Evolutionary conservation across 1,284 basidiomycete genomes (phyloP).

Genomic region (Boletus chippewaensis): DNA sequence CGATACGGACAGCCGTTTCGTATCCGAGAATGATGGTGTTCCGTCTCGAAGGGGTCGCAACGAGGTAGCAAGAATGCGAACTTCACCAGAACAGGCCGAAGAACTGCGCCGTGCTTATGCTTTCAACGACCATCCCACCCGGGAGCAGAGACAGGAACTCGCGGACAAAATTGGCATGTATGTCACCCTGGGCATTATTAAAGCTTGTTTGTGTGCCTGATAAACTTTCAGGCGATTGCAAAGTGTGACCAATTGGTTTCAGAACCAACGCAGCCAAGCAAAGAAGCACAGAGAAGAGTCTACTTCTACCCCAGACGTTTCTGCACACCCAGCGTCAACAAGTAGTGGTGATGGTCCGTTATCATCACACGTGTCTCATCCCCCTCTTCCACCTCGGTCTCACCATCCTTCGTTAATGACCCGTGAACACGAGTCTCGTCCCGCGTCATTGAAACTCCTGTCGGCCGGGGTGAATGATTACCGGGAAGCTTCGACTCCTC

Average conservation of each 20-base stretch:
- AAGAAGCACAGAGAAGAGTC: conserved; percentile 54
- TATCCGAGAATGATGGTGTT: conserved; percentile 32
- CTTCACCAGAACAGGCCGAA: conserved; percentile 57
- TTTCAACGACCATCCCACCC: conserved; percentile 55
- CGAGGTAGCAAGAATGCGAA: conserved; percentile 44
- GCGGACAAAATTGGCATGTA: conserved; percentile 68
- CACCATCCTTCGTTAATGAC: conserved; percentile 34
- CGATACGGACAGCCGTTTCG: conserved; percentile 32
- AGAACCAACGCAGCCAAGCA: conserved; percentile 70
- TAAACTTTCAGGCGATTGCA: conserved; percentile 53
- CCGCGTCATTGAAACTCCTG: conserved; percentile 25
- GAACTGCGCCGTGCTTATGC: conserved; percentile 59
- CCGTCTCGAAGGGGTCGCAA: conserved; percentile 29
- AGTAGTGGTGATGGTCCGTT: conserved; percentile 3
- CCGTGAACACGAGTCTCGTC: conserved; percentile 19
- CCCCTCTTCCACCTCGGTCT: conserved; percentile 41
- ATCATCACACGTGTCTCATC: conserved; percentile 14
- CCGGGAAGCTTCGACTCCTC: conserved; percentile 26
- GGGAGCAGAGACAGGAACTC: conserved; percentile 56
- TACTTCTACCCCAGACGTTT: conserved; percentile 25
- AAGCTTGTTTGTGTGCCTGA: conserved; percentile 17
- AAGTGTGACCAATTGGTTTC: conserved; percentile 78
- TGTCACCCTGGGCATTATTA: conserved; percentile 28
- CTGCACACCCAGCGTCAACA: conserved; percentile 17
- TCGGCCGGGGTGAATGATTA: conserved; percentile 23